phyloP scores from a whole-genome alignment of 2,329 filamentous ascomycete species.

The Penicillium sp. region DNA sequence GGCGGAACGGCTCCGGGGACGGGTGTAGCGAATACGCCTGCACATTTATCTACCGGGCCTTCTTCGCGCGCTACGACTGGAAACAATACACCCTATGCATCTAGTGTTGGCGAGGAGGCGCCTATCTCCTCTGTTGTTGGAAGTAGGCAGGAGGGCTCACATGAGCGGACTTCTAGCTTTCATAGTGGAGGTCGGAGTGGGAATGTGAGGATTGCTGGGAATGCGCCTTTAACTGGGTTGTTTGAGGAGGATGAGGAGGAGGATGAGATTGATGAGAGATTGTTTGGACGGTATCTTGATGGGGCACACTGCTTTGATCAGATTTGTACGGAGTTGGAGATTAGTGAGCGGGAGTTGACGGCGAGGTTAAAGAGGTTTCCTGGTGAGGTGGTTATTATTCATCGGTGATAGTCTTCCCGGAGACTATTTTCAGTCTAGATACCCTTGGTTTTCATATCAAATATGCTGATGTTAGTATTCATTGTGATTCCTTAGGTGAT shows the following conservation, averaged over 20 bases:
- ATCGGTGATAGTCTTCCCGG: constrained; percentile 35
- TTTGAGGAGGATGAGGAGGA: constrained; percentile 37
- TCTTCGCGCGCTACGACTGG: constrained; percentile 34
- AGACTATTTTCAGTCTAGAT: neutral
- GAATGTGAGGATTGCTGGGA: constrained; percentile 5
- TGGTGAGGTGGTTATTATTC: constrained; percentile 48
- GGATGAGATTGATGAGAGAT: constrained; percentile 36
- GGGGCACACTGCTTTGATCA: constrained; percentile 52
- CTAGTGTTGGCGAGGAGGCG: constrained; percentile 23
- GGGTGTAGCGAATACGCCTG: constrained; percentile 1
- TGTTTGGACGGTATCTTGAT: constrained; percentile 45
- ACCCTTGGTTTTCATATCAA: neutral
- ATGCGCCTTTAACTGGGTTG: constrained; percentile 10
- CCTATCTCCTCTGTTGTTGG: constrained; percentile 13
- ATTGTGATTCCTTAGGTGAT: no score
- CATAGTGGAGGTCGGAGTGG: constrained; percentile 27
- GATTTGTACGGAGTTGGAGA: constrained; percentile 51
- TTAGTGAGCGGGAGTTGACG: constrained; percentile 49
- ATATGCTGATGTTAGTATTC: neutral
- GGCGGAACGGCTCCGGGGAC: neutral
- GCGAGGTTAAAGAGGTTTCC: constrained; percentile 43
- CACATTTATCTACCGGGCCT: constrained; percentile 17
- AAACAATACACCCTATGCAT: constrained; percentile 31
- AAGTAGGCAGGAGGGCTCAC: constrained; percentile 12
- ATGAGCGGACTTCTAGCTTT: constrained; percentile 27